These are phyloP conservation scores for Rhizophagus sp. DNA, from an alignment of 192 early-diverging fungal species.

Conservation along the genomic window DNA sequence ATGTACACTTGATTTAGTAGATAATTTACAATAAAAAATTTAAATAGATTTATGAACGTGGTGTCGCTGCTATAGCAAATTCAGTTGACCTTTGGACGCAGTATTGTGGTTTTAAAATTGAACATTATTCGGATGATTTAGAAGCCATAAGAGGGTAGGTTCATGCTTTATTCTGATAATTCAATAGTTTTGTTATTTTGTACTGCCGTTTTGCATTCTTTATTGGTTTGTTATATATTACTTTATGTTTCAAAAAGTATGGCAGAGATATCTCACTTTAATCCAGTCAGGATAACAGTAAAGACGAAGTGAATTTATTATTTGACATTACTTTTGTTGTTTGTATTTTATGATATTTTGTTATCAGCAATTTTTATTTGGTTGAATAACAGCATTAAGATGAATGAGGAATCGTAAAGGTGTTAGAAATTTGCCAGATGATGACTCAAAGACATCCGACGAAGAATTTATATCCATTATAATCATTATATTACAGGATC, in stretches of 20 bases:
- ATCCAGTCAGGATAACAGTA: slow-evolving; percentile 15
- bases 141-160: slow-evolving; percentile 63
- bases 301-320: slow-evolving; percentile 9
- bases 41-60: slow-evolving; percentile 66
- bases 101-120: slow-evolving; percentile 65
- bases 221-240: slow-evolving; percentile 19
- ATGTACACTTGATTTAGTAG: background rate
- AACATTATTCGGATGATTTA: slow-evolving; percentile 53
- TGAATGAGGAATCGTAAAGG: slow-evolving; percentile 1
- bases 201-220: slow-evolving; percentile 20
- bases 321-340: background rate
- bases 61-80: slow-evolving; percentile 64
- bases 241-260: slow-evolving; percentile 20
- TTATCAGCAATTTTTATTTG: slow-evolving; percentile 34
- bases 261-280: slow-evolving; percentile 10
- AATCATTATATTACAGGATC: slow-evolving; percentile 1
- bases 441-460: slow-evolving; percentile 14
- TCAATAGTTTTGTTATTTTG: slow-evolving; percentile 8
- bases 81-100: slow-evolving; percentile 75
- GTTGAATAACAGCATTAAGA: slow-evolving; percentile 9
- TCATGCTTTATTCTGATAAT: slow-evolving; percentile 1
- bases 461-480: slow-evolving; percentile 3
- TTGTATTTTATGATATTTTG: slow-evolving; percentile 19
- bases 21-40: background rate
- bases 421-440: background rate